These are phyloP conservation scores for Ophiostoma himal-ulmi DNA, from an alignment of 2,329 filamentous ascomycete species.

Conservation along the genomic window DNA sequence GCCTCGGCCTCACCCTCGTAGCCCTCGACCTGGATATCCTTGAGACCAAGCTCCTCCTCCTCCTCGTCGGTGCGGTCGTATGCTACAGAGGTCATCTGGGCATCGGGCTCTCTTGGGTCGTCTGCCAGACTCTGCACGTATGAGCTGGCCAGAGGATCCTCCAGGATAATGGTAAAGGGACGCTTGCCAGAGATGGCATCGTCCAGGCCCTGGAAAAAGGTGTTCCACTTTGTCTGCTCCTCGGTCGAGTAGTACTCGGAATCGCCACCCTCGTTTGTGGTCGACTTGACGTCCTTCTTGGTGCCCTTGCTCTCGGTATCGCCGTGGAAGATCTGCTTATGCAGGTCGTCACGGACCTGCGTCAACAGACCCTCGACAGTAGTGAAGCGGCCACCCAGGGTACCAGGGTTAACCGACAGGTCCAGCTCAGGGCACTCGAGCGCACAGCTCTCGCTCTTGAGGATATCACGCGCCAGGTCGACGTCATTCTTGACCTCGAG, in stretches of 20 bases:
- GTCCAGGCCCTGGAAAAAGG: slow-evolving; percentile 73
- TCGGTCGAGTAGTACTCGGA: slow-evolving; percentile 53
- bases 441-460: slow-evolving; percentile 90
- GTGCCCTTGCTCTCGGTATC: slow-evolving; percentile 32
- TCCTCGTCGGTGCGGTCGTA: slow-evolving; percentile 88
- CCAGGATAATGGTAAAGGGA: slow-evolving; percentile 75
- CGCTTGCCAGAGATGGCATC: slow-evolving; percentile 72
- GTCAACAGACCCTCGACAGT: slow-evolving; percentile 91
- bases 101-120: slow-evolving; percentile 63
- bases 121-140: slow-evolving; percentile 87
- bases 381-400: slow-evolving; percentile 91
- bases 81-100: slow-evolving; percentile 71
- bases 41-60: slow-evolving; percentile 84
- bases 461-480: slow-evolving; percentile 85
- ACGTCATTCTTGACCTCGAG: slow-evolving; percentile 61
- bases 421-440: slow-evolving; percentile 82
- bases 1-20: slow-evolving; percentile 58
- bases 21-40: slow-evolving; percentile 86
- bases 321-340: slow-evolving; percentile 74
- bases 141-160: slow-evolving; percentile 84
- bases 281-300: slow-evolving; percentile 40
- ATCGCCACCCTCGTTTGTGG: slow-evolving; percentile 66
- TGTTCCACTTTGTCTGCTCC: slow-evolving; percentile 67
- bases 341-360: slow-evolving; percentile 85
- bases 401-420: slow-evolving; percentile 85